Conservation (phyloP, 208 protist species). For the Tritrichomonas musculus region DNA sequence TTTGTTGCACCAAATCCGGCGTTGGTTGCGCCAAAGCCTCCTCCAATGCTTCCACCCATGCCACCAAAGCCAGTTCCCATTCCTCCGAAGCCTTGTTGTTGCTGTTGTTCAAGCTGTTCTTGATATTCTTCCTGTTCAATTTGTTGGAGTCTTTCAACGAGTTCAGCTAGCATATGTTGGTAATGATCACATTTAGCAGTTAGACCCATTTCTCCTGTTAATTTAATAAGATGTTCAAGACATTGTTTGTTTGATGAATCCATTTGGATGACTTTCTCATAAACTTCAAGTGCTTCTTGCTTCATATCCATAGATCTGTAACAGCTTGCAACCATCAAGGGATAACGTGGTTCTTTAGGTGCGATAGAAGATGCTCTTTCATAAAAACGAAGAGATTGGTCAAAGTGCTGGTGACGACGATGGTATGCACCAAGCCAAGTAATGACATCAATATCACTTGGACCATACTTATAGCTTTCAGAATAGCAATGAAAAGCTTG, state of each 20-base stretch:
- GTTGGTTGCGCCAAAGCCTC: too few relatives aligned
- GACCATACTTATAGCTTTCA: slow-evolving; percentile 44
- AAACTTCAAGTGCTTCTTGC: neutral
- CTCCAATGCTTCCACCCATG: too few relatives aligned
- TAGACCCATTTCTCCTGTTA: slow-evolving; percentile 14
- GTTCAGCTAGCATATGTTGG: neutral
- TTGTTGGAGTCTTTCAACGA: neutral
- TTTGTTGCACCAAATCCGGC: too few relatives aligned
- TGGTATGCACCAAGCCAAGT: slow-evolving; percentile 74
- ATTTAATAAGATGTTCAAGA: slow-evolving; percentile 13
- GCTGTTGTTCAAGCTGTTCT: neutral
- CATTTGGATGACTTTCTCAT: slow-evolving; percentile 13
- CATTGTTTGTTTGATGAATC: slow-evolving; percentile 8
- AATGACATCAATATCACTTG: slow-evolving; percentile 89
- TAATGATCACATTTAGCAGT: neutral
- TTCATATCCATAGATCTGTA: slow-evolving; percentile 7
- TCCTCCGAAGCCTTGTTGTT: neutral
- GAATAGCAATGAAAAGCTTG: slow-evolving; percentile 45
- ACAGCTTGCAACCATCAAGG: slow-evolving; percentile 65
- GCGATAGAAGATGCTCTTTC: slow-evolving; percentile 82
- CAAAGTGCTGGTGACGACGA: slow-evolving; percentile 84
- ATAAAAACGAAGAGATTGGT: slow-evolving; percentile 89
- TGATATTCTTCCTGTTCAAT: slow-evolving; percentile 20
- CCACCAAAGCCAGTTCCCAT: neutral
- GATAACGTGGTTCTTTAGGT: slow-evolving; percentile 84